Conservation (phyloP, 331 rosid species). For the Pyracantha coccinea region DNA sequence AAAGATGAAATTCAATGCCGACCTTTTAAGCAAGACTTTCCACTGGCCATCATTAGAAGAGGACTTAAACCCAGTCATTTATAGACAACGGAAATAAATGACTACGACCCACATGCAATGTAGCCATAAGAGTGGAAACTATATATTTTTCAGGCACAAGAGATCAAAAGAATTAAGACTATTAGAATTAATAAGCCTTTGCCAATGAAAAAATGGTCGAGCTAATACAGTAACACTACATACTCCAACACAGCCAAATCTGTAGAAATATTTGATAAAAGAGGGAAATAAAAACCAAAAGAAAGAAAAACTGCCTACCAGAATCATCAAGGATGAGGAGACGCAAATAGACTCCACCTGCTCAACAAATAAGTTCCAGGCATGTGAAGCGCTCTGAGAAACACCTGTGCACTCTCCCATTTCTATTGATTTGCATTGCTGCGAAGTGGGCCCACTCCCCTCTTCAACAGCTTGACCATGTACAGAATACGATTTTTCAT, state of each 20-base stretch:
- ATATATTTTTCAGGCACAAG: background rate
- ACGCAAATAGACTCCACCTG: constrained; percentile 75
- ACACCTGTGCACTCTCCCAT: constrained; percentile 21
- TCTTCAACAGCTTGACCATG: constrained; percentile 26
- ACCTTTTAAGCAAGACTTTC: background rate
- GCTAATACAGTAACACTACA: background rate
- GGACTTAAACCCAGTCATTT: background rate
- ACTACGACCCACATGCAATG: background rate
- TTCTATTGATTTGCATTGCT: constrained; percentile 30
- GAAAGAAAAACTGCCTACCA: constrained; percentile 47
- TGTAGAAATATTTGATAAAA: background rate
- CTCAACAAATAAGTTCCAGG: constrained; percentile 84
- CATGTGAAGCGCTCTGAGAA: constrained; percentile 43
- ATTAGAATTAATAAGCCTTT: background rate
- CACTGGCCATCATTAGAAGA: background rate
- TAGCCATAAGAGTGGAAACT: background rate
- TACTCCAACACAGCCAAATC: background rate
- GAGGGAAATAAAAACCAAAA: background rate
- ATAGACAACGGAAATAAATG: background rate
- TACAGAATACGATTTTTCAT: constrained; percentile 21
- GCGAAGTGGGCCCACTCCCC: constrained; percentile 25
- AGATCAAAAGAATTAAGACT: background rate
- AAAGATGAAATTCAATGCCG: background rate
- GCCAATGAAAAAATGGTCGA: background rate
- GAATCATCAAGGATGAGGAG: constrained; percentile 65